Base-by-base conservation (phyloP, 2,329 filamentous ascomycete species). In the Aspergillus sp. region DNA sequence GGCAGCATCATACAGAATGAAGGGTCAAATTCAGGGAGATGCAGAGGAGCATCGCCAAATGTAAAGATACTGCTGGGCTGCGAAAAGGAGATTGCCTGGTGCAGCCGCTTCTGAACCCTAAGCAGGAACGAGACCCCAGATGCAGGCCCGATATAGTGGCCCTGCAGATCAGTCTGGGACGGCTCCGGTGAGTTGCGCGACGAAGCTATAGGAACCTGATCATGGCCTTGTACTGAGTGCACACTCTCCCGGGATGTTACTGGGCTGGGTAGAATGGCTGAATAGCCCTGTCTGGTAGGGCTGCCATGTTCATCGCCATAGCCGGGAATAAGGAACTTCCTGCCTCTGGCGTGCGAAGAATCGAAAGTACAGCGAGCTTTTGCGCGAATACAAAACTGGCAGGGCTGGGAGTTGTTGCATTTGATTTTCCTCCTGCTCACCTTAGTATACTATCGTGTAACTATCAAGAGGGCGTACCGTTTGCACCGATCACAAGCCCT, bases 351-450 rank as follows among this genome's bases (percentile, higher is more conserved):
- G 53, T 64, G 64, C 2, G 59, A 47, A 5, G 57, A 45, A 12
- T 57, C 51, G 47, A 59, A 66, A 7, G 62, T 60, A 47, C 64
- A 66, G 19, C 37, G 50, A 4, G 56, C 52, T 15, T 59, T 57
- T 19, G 58, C 56, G 8, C 57, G 35, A 19, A 58, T 23, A 37
- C 64, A 66, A 25, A 66, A 61, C 15, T 59, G 57, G 65, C 81
- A 83, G 7, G 81, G 81, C 68, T 82, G 79, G 67, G 79, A 81
- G 59, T 80, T 80, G 62, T 82, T 80, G 67, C 81, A 83, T 66
- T 82, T 82, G 68, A 83, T 82, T 68, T 83, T 83, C 70, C 82
- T 82, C 19, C 51, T 53, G 21, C 25, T 44, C 14, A 17, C 6
- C 14, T 43, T 27, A 19, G 21, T 17, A 46, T 25, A n/a, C 43